phyloP scores from a whole-genome alignment of 441 rosid genomes.

The Caryocar brasiliense region DNA sequence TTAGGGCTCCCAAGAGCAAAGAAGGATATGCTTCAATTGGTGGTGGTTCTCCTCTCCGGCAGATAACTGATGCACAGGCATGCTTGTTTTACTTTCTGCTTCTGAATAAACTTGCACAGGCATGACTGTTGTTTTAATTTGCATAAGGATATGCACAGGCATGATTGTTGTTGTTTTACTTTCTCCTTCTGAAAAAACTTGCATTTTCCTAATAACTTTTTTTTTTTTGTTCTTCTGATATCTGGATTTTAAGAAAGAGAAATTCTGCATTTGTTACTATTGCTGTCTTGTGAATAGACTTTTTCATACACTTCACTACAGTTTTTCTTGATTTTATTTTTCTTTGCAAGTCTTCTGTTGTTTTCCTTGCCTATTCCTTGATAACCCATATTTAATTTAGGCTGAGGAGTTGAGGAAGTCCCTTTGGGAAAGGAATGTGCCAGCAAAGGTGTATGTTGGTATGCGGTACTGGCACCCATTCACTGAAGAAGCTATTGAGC shows the following conservation, averaged over 20 bases:
- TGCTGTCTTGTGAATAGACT: too few relatives aligned
- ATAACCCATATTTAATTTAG: conserved; percentile 27
- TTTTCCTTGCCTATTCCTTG: neutral
- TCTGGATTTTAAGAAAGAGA: neutral
- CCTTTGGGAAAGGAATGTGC: conserved; percentile 74
- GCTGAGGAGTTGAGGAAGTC: conserved; percentile 80
- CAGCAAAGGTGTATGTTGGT: conserved; percentile 89
- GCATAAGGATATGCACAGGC: too few relatives aligned
- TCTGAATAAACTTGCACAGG: neutral
- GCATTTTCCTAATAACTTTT: neutral
- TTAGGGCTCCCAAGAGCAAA: conserved; percentile 92
- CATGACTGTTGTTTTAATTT: neutral
- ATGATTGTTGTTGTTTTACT: neutral
- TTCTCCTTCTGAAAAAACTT: neutral
- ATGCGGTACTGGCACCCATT: conserved; percentile 99
- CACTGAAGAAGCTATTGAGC: conserved; percentile 96
- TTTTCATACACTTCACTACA: neutral
- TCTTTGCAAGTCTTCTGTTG: neutral
- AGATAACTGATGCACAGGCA: conserved; percentile 81
- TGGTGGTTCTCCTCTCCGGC: conserved; percentile 90
- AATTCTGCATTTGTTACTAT: too few relatives aligned
- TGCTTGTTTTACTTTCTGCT: neutral
- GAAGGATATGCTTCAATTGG: conserved; percentile 96
- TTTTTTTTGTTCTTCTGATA: neutral
- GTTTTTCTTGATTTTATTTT: neutral